Evolutionary conservation across 2,329 filamentous ascomycete species (phyloP), one percentile per base, ranked within the genome.

Genomic region (Triangularia verruculosa): DNA sequence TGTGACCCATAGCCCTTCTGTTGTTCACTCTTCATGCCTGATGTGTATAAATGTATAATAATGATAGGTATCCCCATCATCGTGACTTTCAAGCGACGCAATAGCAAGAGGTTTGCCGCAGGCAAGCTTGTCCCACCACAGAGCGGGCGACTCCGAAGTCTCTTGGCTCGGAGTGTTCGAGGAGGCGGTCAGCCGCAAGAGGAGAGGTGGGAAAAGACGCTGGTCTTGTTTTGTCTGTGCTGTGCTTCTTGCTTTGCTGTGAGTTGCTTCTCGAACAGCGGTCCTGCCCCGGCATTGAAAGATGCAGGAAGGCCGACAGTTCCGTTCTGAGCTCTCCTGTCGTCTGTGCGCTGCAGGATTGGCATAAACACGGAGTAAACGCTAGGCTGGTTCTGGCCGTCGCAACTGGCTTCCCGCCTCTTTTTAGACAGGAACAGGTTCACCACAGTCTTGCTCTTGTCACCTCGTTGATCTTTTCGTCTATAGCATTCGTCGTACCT

Each of bases 311-410:
- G 65, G 64, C 63, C 56, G 63, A 66, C 63, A 54, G 59, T 66
- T 66, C 66, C 66, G 61, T 66, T 70, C 63, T 64, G 65, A 61
- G 63, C 62, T 47, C 22, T 62, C 25, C 24, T 61, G 64, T 56
- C 58, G 67, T 68, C 67, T 68, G 68, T 70, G 68, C 68, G 63
- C 60, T 64, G 68, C 66, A 67, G 67, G 61, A n/a, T 64, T 65
- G 63, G 69, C 69, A 70, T 70, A 30, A 69, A 68, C 62, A 64
- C 62, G 67, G 64, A 64, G 68, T 43, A 61, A 64, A 51, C 65
- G 64, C 68, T 64, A 61, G 63, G 30, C 64, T 57, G 53, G 61
- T 64, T 69, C 52, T n/a, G 64, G 65, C 55, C 60, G 59, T 59
- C 59, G 24, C 17, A 52, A 54, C 32, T 64, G 60, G 32, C 59